Evolutionary conservation across 108 stramenopile genomes (phyloP), one percentile per base, ranked within the genome.

Genomic region (Aureococcus anophagefferens): DNA sequence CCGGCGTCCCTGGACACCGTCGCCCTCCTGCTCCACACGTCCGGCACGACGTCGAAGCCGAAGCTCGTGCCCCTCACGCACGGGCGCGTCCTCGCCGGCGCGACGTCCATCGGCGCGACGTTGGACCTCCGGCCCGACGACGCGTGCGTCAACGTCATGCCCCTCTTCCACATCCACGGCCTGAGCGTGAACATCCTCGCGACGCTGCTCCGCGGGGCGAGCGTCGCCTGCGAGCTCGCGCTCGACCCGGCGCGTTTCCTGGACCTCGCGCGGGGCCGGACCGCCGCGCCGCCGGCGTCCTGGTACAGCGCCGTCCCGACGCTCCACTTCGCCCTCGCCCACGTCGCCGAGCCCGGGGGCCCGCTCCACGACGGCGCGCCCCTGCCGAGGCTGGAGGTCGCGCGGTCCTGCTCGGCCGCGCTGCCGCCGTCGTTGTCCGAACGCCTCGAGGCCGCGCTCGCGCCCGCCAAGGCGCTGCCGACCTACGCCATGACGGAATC

Each of bases 91-190:
- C 35, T 88, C 14, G 78, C 79, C 31, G 86, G 83, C 0, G 77
- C 84, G n/a, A 87, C 84, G 0, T 71, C 62, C 45, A 88, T 90
- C 69, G 69, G 70, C 29, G 70, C 84, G 18, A 70, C 74, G 18
- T 88, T 86, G 87, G 78, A 85, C 63, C 66, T 90, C 51, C 71
- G 72, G 4, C 81, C 81, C 1, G 35, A 64, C 29, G 90, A 90
- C 72, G 74, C 86, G 68, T 86, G 83, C 46, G 75, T 83, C 70
- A 88, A 88, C 72, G 68, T 88, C 25, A 90, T 90, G 90, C 90
- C 90, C 7, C 77, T 90, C 17, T 88, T 86, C 66, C 90, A 90
- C 65, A 81, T 89, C 65, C 71, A 72, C 30, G 82, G 82, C 21
- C 45, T 79, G 32, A 31, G 33, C n/a, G 45, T 62, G 30, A 68